Evolutionary conservation across 2,329 filamentous ascomycete genomes (phyloP).

Genomic region (Pestalotiopsis sp.): DNA sequence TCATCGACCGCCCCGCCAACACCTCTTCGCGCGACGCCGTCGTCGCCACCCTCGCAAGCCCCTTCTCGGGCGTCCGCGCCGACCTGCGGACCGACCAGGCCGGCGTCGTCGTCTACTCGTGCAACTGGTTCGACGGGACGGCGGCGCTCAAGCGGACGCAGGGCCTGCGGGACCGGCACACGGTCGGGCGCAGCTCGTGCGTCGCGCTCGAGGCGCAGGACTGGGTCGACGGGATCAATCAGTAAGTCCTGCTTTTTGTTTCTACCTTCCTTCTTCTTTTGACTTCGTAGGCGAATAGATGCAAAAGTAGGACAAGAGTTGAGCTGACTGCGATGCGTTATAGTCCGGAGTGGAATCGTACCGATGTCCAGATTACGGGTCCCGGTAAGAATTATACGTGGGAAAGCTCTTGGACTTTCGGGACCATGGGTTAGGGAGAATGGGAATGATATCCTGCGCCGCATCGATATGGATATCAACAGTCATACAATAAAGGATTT

Average conservation of each 20-base stretch:
- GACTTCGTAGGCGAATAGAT: too few species aligned
- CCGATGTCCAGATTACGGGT: slow-evolving; percentile 40
- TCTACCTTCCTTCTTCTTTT: too few species aligned
- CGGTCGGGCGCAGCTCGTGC: slow-evolving; percentile 64
- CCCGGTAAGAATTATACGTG: slow-evolving; percentile 42
- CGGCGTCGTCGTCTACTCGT: slow-evolving; percentile 73
- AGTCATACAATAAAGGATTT: too few species aligned
- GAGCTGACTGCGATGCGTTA: slow-evolving; percentile 18
- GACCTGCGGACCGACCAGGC: slow-evolving; percentile 72
- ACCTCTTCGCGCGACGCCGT: slow-evolving; percentile 27
- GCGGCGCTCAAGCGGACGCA: slow-evolving; percentile 61
- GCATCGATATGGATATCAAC: too few species aligned
- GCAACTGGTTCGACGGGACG: slow-evolving; percentile 55
- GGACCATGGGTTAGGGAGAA: slow-evolving; percentile 19
- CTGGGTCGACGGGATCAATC: slow-evolving; percentile 77
- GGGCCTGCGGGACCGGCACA: slow-evolving; percentile 45
- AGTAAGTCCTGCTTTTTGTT: slow-evolving; percentile 39
- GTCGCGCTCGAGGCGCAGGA: slow-evolving; percentile 77
- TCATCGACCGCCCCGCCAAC: slow-evolving; percentile 43
- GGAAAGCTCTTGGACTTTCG: slow-evolving; percentile 48
- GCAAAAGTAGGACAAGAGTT: too few species aligned
- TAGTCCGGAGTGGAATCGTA: slow-evolving; percentile 47
- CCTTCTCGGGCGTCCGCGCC: slow-evolving; percentile 68
- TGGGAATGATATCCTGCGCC: too few species aligned
- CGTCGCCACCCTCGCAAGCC: slow-evolving; percentile 59